phyloP scores from a whole-genome alignment of 2,329 filamentous ascomycete genomes.

The Aspergillus phoenicis region DNA sequence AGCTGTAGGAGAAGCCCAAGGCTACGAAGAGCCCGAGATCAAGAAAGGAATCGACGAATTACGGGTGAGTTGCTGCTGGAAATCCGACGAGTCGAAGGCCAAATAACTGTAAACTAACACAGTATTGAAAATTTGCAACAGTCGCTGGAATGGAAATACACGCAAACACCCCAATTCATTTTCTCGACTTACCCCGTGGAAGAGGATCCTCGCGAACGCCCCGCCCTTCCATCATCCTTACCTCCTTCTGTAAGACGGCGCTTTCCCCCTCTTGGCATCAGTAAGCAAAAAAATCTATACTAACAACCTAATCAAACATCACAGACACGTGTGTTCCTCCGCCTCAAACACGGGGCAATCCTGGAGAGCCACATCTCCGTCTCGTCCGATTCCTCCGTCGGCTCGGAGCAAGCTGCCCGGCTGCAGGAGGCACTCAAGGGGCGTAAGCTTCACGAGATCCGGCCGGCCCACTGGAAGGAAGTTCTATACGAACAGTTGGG shows the following conservation, averaged over 20 bases:
- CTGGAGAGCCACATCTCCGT: conserved; percentile 44
- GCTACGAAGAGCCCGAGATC: conserved; percentile 55
- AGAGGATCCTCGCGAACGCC: conserved; percentile 60
- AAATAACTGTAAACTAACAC: no score
- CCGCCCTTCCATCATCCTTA: conserved; percentile 53
- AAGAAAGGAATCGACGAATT: conserved; percentile 61
- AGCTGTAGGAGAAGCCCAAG: conserved; percentile 55
- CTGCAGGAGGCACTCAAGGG: conserved; percentile 39
- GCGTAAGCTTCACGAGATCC: conserved; percentile 54
- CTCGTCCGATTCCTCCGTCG: conserved; percentile 35
- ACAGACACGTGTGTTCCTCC: conserved; percentile 47
- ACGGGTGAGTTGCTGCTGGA: conserved; percentile 48
- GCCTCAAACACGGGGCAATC: conserved; percentile 44
- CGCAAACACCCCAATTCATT: conserved; percentile 82
- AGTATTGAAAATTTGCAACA: conserved; percentile 21
- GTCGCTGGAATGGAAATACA: conserved; percentile 70
- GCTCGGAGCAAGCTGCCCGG: conserved; percentile 36
- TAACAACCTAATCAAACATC: not conserved
- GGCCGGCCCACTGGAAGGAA: conserved; percentile 30
- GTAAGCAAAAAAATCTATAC: not conserved
- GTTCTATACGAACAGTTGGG: conserved; percentile 25
- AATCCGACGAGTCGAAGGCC: no score
- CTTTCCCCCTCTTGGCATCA: not conserved
- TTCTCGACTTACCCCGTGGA: conserved; percentile 65
- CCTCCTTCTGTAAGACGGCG: conserved; percentile 47